Conservation (phyloP, 768 basidiomycete genomes). For the Phanerochaete sordida region DNA sequence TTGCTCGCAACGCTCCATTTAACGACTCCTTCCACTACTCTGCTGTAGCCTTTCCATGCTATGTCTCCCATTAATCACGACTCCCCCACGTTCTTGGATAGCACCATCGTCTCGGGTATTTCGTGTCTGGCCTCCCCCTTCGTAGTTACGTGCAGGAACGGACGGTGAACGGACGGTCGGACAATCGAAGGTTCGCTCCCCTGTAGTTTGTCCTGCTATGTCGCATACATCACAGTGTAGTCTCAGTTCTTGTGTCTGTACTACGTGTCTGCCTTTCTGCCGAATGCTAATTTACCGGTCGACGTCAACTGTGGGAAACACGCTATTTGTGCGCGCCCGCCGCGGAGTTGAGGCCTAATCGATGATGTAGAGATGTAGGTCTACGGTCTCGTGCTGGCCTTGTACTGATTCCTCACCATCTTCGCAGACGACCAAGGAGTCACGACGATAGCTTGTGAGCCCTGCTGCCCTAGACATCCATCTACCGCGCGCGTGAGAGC, state of each 20-base stretch:
- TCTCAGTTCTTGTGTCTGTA: background rate
- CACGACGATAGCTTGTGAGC: too few species aligned
- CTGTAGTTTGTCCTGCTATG: slow-evolving; percentile 14
- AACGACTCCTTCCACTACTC: background rate
- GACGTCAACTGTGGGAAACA: slow-evolving; percentile 1
- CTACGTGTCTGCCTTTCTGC: background rate
- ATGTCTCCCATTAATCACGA: slow-evolving; percentile 1
- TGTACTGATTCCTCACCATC: too few species aligned
- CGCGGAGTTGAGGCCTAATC: too few species aligned
- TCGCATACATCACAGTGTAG: slow-evolving; percentile 8
- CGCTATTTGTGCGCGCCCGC: background rate
- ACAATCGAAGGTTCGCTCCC: slow-evolving; percentile 16
- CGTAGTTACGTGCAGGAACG: slow-evolving; percentile 10
- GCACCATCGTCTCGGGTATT: background rate
- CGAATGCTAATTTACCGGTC: background rate
- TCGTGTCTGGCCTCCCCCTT: background rate
- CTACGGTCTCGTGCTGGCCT: too few species aligned
- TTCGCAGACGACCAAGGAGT: too few species aligned
- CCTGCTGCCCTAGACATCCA: too few species aligned
- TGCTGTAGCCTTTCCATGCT: background rate
- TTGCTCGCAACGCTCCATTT: slow-evolving; percentile 11
- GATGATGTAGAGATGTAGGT: background rate
- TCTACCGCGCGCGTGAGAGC: too few species aligned
- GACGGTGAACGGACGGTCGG: slow-evolving; percentile 18
- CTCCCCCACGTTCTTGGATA: slow-evolving; percentile 11